phyloP scores from a whole-genome alignment of 768 basidiomycete genomes.

The Russula brevipes region DNA sequence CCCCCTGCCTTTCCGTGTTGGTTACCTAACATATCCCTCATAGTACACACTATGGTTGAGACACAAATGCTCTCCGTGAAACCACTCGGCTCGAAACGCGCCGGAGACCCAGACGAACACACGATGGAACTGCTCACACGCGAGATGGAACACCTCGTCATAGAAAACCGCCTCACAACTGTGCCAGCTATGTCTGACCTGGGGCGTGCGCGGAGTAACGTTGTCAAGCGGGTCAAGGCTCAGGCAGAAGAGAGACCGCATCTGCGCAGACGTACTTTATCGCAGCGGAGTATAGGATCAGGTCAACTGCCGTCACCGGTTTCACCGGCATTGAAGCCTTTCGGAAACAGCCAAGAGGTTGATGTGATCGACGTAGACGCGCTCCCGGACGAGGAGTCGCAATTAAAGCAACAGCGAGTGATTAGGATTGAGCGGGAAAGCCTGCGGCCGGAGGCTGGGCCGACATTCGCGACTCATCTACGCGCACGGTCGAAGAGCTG shows the following conservation, averaged over 20 bases:
- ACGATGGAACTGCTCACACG: conserved; percentile 21
- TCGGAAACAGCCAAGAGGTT: neutral
- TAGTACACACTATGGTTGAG: conserved; percentile 16
- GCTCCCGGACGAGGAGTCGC: conserved; percentile 6
- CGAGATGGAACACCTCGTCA: conserved; percentile 25
- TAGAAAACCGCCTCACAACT: conserved; percentile 18
- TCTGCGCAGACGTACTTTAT: conserved; percentile 15
- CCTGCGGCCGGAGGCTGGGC: conserved; percentile 1
- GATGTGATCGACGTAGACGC: conserved; percentile 24
- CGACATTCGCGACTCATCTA: neutral
- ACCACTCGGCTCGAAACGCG: neutral
- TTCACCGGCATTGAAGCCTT: conserved; percentile 5
- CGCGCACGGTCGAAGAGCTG: conserved; percentile 23
- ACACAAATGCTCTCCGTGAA: conserved; percentile 15
- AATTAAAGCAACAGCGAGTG: neutral
- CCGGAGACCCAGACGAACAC: conserved; percentile 12
- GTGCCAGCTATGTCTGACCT: conserved; percentile 19
- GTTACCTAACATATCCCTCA: neutral
- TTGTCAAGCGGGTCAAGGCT: conserved; percentile 14
- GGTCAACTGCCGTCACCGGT: conserved; percentile 19
- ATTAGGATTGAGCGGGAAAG: neutral
- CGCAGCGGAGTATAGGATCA: conserved; percentile 16
- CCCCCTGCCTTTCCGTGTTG: neutral
- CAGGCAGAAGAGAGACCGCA: conserved; percentile 6
- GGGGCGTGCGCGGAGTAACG: conserved; percentile 15